These are phyloP conservation scores for Prunus mongolica DNA, from an alignment of 306 rosid species.

Conservation along the genomic window DNA sequence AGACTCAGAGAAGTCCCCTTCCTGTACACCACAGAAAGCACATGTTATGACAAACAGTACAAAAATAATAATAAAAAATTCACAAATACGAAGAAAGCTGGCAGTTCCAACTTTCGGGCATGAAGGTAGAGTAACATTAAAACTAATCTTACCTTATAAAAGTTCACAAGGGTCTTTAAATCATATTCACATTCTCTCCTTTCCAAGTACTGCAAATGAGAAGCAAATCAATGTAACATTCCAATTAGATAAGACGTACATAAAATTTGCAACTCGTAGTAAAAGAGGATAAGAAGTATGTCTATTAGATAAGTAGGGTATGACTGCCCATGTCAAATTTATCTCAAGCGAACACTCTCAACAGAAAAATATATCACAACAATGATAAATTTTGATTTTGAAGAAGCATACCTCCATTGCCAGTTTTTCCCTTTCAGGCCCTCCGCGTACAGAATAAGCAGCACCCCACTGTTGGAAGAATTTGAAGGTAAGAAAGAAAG, in stretches of 20 bases:
- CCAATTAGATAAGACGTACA: too few relatives aligned
- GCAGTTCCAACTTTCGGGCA: neutral
- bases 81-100: neutral
- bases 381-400: neutral
- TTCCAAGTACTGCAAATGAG: slow-evolving; percentile 76
- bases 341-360: neutral
- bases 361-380: neutral
- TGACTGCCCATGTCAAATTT: neutral
- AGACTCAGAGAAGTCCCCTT: slow-evolving; percentile 36
- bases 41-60: neutral
- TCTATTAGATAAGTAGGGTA: neutral
- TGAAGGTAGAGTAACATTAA: neutral
- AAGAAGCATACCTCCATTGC: slow-evolving; percentile 73
- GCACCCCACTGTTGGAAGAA: slow-evolving; percentile 78
- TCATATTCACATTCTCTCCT: slow-evolving; percentile 68
- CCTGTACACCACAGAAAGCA: slow-evolving; percentile 37
- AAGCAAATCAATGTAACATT: neutral
- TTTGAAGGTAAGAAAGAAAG: slow-evolving; percentile 10
- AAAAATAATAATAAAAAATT: neutral
- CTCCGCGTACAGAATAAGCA: slow-evolving; percentile 75
- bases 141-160: slow-evolving; percentile 36
- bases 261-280: neutral
- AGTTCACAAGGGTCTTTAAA: slow-evolving; percentile 37
- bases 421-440: slow-evolving; percentile 68
- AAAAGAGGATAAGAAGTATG: neutral